Evolutionary conservation across 2,329 filamentous ascomycete genomes (phyloP).

Genomic region (Cladosporium oxysporum): DNA sequence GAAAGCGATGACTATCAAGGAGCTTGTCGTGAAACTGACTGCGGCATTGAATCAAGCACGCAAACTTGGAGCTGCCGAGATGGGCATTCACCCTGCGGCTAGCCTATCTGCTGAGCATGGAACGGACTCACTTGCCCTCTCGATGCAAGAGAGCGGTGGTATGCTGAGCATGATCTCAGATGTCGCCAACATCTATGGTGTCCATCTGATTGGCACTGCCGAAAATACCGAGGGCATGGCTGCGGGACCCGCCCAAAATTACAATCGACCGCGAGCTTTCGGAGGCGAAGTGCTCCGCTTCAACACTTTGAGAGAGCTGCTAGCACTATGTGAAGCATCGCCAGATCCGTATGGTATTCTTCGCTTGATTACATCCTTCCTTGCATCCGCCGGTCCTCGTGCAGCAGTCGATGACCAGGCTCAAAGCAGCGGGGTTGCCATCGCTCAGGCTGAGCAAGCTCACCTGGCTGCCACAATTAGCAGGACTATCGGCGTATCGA

Average conservation of each 20-base stretch:
- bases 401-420: slow-evolving; percentile 31
- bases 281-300: slow-evolving; percentile 80
- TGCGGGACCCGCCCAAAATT: neutral
- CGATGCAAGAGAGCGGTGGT: slow-evolving; percentile 29
- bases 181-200: slow-evolving; percentile 32
- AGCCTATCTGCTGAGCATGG: slow-evolving; percentile 72
- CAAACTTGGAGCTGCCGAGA: slow-evolving; percentile 91
- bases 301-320: slow-evolving; percentile 83
- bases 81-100: slow-evolving; percentile 91
- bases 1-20: slow-evolving; percentile 85
- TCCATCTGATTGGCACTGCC: slow-evolving; percentile 21
- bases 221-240: neutral
- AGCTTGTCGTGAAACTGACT: slow-evolving; percentile 80
- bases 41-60: slow-evolving; percentile 85
- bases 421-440: slow-evolving; percentile 57
- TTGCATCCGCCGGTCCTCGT: slow-evolving; percentile 74
- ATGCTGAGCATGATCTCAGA: slow-evolving; percentile 31
- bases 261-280: slow-evolving; percentile 49
- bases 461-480: slow-evolving; percentile 82
- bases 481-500: slow-evolving; percentile 76
- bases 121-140: slow-evolving; percentile 20
- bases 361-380: slow-evolving; percentile 78
- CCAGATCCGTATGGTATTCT: slow-evolving; percentile 91
- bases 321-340: slow-evolving; percentile 89
- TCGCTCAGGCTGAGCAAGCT: slow-evolving; percentile 80